phyloP scores from a whole-genome alignment of 306 rosid genomes.

The Cicer arietinum region DNA sequence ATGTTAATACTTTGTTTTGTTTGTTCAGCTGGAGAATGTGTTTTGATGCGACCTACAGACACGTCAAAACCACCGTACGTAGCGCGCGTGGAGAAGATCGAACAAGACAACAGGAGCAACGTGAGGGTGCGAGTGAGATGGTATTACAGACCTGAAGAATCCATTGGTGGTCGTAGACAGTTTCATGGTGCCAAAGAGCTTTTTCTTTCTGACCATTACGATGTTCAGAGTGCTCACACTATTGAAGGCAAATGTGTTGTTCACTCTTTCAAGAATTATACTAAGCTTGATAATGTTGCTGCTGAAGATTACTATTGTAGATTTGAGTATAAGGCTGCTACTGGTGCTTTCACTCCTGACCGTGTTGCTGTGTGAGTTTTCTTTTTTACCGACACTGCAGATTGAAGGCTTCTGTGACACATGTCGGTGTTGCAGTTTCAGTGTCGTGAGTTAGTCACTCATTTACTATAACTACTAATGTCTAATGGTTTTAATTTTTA shows the following conservation, averaged over 20 bases:
- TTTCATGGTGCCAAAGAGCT: constrained; percentile 86
- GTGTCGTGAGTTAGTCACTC: too few species aligned
- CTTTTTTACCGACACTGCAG: neutral
- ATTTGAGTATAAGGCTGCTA: constrained; percentile 90
- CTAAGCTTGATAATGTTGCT: constrained; percentile 88
- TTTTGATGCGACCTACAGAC: constrained; percentile 83
- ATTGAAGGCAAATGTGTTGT: constrained; percentile 82
- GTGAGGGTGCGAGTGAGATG: constrained; percentile 77
- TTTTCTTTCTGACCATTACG: constrained; percentile 77
- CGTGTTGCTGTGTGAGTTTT: constrained; percentile 89
- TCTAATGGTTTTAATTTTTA: too few species aligned
- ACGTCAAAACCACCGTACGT: constrained; percentile 76
- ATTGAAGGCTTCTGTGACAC: too few species aligned
- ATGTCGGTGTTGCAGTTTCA: too few species aligned
- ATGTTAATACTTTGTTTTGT: neutral
- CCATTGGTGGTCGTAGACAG: constrained; percentile 85
- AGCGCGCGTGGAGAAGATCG: constrained; percentile 80
- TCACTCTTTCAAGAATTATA: constrained; percentile 81
- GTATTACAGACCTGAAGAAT: constrained; percentile 89
- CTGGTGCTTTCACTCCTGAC: constrained; percentile 85
- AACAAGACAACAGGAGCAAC: constrained; percentile 61
- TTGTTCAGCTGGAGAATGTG: constrained; percentile 74
- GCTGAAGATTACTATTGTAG: constrained; percentile 85
- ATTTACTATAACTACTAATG: too few species aligned
- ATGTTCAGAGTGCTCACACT: constrained; percentile 82